Conservation (phyloP, 192 early-diverging fungal species). For the Gamsiella multidivaricata region DNA sequence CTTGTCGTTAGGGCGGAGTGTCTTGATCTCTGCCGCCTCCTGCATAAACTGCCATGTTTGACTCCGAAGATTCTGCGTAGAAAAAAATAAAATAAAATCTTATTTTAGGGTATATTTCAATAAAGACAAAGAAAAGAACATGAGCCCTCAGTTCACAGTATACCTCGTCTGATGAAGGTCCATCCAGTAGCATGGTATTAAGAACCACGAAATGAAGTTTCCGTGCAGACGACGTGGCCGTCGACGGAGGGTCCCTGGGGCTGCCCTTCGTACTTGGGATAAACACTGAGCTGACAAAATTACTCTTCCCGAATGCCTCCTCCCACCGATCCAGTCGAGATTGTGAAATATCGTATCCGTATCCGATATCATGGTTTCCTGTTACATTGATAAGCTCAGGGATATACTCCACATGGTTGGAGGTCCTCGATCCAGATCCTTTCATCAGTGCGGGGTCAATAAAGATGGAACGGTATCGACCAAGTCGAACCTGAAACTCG, state of each 20-base stretch:
- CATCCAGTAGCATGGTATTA: slow-evolving; percentile 57
- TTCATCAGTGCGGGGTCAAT: slow-evolving; percentile 38
- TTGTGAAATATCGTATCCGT: slow-evolving; percentile 65
- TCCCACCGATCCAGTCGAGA: slow-evolving; percentile 63
- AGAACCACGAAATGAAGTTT: slow-evolving; percentile 41
- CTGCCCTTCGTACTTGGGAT: slow-evolving; percentile 10
- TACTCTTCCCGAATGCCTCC: slow-evolving; percentile 66
- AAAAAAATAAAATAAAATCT: background rate
- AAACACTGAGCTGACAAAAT: slow-evolving; percentile 31
- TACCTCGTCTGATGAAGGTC: slow-evolving; percentile 57
- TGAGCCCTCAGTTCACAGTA: too few relatives aligned
- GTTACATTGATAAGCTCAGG: slow-evolving; percentile 62
- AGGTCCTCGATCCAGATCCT: slow-evolving; percentile 10
- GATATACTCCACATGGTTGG: slow-evolving; percentile 8
- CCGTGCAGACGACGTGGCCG: background rate
- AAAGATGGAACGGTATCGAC: slow-evolving; percentile 68
- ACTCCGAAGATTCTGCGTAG: slow-evolving; percentile 49
- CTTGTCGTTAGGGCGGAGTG: slow-evolving; percentile 42
- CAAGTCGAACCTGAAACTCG: slow-evolving; percentile 66
- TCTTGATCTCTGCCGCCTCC: slow-evolving; percentile 46
- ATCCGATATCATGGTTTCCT: slow-evolving; percentile 78
- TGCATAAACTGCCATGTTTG: slow-evolving; percentile 68
- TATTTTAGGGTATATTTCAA: background rate
- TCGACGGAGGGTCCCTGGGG: background rate
- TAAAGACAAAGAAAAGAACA: background rate